These are phyloP conservation scores for Xylaria sp. DNA, from an alignment of 495 filamentous ascomycete genomes.

Conservation along the genomic window DNA sequence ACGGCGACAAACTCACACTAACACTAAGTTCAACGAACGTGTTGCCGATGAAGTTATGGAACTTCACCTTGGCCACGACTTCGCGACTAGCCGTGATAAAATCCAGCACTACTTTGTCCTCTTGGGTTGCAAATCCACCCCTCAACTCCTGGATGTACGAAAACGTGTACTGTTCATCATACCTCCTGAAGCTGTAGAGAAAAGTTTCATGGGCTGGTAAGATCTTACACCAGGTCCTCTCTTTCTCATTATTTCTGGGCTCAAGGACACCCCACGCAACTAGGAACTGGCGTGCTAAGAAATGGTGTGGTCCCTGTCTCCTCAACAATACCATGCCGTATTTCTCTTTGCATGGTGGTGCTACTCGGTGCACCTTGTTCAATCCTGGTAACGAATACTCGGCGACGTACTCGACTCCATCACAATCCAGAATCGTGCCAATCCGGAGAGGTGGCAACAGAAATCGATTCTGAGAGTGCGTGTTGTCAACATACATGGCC, in stretches of 20 bases:
- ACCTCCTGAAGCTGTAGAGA: no score
- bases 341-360: neutral
- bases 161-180: neutral
- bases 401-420: neutral
- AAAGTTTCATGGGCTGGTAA: neutral
- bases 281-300: neutral
- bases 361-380: neutral
- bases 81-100: neutral
- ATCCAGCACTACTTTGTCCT: neutral
- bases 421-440: neutral
- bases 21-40: neutral
- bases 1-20: neutral
- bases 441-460: neutral
- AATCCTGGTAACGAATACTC: neutral
- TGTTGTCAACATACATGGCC: no score
- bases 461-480: neutral
- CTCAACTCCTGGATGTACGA: no score
- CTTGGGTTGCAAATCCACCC: neutral
- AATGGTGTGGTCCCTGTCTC: neutral
- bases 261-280: neutral
- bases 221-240: slow-evolving; percentile 11
- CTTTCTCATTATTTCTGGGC: neutral
- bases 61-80: neutral
- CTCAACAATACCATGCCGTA: neutral
- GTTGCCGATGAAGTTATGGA: neutral